These are phyloP conservation scores for Thelonectria rubi DNA, from an alignment of 2,329 filamentous ascomycete species.

Conservation along the genomic window DNA sequence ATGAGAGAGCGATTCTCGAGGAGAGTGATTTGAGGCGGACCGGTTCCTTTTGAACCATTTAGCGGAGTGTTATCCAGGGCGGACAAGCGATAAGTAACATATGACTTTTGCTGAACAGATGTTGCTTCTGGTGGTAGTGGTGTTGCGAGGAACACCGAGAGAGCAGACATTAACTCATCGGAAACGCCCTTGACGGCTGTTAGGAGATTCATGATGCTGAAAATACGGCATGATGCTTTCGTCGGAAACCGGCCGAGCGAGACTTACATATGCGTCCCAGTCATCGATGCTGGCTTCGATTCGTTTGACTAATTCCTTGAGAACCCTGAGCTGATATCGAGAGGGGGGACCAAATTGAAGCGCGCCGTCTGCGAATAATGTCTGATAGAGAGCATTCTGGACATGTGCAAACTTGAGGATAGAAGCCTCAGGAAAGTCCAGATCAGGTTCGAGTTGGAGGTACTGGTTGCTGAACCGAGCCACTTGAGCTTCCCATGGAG, in stretches of 20 bases:
- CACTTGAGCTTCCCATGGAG: conserved; percentile 39
- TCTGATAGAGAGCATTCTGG: conserved; percentile 72
- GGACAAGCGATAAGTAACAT: conserved; percentile 75
- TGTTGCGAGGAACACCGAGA: conserved; percentile 71
- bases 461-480: conserved; percentile 77
- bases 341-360: conserved; percentile 68
- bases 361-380: conserved; percentile 70
- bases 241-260: too few species aligned
- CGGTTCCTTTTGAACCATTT: conserved; percentile 1
- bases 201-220: conserved; percentile 31
- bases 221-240: background rate
- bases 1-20: conserved; percentile 76
- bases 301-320: conserved; percentile 76
- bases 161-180: conserved; percentile 76
- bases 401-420: conserved; percentile 67
- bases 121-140: conserved; percentile 70
- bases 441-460: conserved; percentile 73
- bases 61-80: conserved; percentile 30
- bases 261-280: conserved; percentile 86
- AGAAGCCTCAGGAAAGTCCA: conserved; percentile 70
- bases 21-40: conserved; percentile 61
- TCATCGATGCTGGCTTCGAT: conserved; percentile 81
- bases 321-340: conserved; percentile 73
- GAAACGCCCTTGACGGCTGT: conserved; percentile 74
- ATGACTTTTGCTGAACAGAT: conserved; percentile 75